These are phyloP conservation scores for Sclerotinia minor DNA, from an alignment of 2,329 filamentous ascomycete species.

Conservation along the genomic window DNA sequence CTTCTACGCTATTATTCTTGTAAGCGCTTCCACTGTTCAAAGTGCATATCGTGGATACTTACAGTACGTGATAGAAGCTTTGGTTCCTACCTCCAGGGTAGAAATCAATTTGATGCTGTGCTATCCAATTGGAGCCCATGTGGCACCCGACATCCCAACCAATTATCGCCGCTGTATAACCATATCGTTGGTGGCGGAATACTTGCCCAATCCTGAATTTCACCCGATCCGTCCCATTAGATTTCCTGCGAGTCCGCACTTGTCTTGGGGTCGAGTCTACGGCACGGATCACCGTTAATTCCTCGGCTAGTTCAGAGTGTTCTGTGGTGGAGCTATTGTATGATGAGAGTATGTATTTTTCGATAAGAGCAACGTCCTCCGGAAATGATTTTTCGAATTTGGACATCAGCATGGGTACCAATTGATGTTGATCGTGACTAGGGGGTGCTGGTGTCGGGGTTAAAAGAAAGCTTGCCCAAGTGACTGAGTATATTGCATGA, in stretches of 20 bases:
- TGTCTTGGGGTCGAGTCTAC: conserved; percentile 57
- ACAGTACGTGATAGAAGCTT: conserved; percentile 87
- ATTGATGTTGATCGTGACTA: conserved; percentile 36
- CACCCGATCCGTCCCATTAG: conserved; percentile 46
- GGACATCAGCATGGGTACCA: conserved; percentile 42
- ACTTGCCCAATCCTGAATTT: conserved; percentile 76
- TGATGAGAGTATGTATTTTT: conserved; percentile 43
- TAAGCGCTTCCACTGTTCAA: conserved; percentile 28
- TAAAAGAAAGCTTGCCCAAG: conserved; percentile 44
- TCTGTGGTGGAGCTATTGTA: conserved; percentile 40
- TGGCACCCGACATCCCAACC: conserved; percentile 71
- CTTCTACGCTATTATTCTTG: conserved; percentile 55
- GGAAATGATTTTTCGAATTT: conserved; percentile 43
- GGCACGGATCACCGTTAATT: conserved; percentile 55
- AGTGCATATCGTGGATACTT: conserved; percentile 46
- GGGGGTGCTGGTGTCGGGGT: conserved; percentile 32
- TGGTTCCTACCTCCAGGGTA: conserved; percentile 61
- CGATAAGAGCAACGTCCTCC: conserved; percentile 45
- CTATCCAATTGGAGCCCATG: conserved; percentile 60
- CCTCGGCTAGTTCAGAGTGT: conserved; percentile 48
- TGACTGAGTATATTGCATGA: conserved; percentile 44
- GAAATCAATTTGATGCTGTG: conserved; percentile 61
- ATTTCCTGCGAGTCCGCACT: conserved; percentile 40
- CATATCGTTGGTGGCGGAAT: conserved; percentile 78
- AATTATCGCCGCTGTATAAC: conserved; percentile 77